Base-by-base conservation (phyloP, 371 early-diverging fungal species). In the Mucor saturninus region DNA sequence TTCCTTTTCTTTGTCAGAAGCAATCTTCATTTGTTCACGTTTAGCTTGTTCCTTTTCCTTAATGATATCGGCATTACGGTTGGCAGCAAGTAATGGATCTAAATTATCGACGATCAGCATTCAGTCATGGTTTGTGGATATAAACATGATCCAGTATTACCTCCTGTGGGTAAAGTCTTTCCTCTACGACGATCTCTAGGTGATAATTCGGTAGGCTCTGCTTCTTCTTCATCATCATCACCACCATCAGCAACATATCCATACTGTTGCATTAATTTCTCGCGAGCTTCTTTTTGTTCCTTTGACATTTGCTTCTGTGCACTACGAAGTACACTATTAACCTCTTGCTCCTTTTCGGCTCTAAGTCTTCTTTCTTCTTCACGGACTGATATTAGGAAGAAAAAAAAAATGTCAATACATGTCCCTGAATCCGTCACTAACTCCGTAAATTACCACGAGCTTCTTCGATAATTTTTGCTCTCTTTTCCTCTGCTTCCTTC, bases 11-110 rank as follows among this genome's bases (percentile, higher is more conserved):
- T 60, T 74, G 54, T 86, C 86, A 29, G 69, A 64, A 15, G 81
- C 79, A 49, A 79, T 66, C 64, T 80, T 83, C 83, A 84, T 80
- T 58, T 82, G 72, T 7, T 81, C 80, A 51, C 84, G 73, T 64
- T 83, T 64, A 29, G 38, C 30, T 9, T 75, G 77, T 32, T 86
- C 86, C 52, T 82, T 71, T 46, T 86, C 77, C 60, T 79, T 81
- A 8, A 83, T 71, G 11, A 75, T 67, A 1, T 80, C 79, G 0
- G 79, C 77, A 64, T 86, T 86, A 35, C 69, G 75, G 56, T 86
- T 86, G 13, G 74, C 80, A 59, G 59, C 67, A 40, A 83, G 38
- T 26, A 83, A 55, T 4, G 77, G 79, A 60, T 80, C 84, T 58
- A 65, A 42, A n/a, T 7, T 5, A 42, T 8, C 37, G 35, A 35